Evolutionary conservation across 345 rosid genomes (phyloP).

Genomic region (Garcia nutans): DNA sequence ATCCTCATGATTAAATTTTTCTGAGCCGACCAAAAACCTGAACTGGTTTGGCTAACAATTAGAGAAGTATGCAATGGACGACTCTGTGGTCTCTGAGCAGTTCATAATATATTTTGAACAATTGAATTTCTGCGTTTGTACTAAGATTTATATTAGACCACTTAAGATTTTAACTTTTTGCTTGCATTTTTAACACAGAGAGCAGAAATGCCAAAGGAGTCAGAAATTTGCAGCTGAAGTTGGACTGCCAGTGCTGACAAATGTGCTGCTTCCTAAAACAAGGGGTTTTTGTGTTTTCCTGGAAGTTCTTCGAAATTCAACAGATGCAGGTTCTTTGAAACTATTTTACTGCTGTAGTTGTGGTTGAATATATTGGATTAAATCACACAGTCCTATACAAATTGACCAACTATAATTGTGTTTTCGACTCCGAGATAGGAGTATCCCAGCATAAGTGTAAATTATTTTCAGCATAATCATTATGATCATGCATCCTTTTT

Average conservation of each 20-base stretch:
- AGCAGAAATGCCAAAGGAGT: constrained; percentile 63
- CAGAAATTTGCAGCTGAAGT: constrained; percentile 61
- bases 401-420: background rate
- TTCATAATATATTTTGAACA: background rate
- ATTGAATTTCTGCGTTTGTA: background rate
- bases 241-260: constrained; percentile 67
- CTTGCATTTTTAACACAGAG: constrained; percentile 43
- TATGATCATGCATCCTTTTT: background rate
- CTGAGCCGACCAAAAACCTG: background rate
- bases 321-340: constrained; percentile 65
- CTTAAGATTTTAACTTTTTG: background rate
- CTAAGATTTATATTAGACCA: background rate
- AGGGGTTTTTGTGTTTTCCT: constrained; percentile 67
- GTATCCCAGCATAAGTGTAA: no score
- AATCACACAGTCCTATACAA: background rate
- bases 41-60: background rate
- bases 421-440: no score
- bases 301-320: constrained; percentile 53
- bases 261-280: constrained; percentile 75
- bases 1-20: no score
- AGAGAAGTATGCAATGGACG: background rate
- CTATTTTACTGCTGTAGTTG: background rate
- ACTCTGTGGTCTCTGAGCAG: background rate
- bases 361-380: background rate
- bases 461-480: no score